Percentiles rank a stretch among this genome's conserved stretches.
Conservation (phyloP, 176 grass and related monocot genomes). For the Oryza meyeriana region DNA sequence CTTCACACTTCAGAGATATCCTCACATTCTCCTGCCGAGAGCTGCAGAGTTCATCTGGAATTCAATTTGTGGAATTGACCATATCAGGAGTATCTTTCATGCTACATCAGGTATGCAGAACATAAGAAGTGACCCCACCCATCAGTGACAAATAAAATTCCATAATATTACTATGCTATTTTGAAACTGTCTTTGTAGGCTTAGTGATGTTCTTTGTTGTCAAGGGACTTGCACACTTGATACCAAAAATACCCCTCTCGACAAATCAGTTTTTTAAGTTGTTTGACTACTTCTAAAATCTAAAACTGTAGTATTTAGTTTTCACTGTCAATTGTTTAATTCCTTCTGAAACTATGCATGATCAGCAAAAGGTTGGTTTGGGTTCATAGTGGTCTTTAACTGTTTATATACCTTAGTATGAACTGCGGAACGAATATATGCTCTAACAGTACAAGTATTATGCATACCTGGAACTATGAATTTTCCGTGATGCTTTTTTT, state of each 20-base stretch:
- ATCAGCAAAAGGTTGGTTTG: background rate
- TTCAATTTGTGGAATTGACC: constrained; percentile 72
- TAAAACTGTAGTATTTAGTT: background rate
- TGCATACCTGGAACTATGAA: background rate
- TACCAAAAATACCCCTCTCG: background rate
- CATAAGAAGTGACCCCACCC: background rate
- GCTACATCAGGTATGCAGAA: constrained; percentile 77
- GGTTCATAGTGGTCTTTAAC: background rate
- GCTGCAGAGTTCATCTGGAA: constrained; percentile 63
- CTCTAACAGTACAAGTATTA: background rate
- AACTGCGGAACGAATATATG: background rate
- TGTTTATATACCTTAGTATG: background rate
- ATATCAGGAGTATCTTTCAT: constrained; percentile 95
- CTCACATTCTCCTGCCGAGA: constrained; percentile 66
- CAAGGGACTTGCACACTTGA: background rate
- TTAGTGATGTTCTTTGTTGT: constrained; percentile 1
- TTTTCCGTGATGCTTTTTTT: background rate
- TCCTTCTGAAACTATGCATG: constrained; percentile 16
- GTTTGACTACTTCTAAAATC: constrained; percentile 7
- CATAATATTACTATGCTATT: background rate
- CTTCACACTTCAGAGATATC: constrained; percentile 90
- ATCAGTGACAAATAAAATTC: background rate
- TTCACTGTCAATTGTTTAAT: background rate
- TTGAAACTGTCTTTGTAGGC: background rate
- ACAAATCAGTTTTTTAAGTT: background rate